Evolutionary conservation across 2,329 filamentous ascomycete species (phyloP).

Genomic region (Rhexocercosporidium sp.): DNA sequence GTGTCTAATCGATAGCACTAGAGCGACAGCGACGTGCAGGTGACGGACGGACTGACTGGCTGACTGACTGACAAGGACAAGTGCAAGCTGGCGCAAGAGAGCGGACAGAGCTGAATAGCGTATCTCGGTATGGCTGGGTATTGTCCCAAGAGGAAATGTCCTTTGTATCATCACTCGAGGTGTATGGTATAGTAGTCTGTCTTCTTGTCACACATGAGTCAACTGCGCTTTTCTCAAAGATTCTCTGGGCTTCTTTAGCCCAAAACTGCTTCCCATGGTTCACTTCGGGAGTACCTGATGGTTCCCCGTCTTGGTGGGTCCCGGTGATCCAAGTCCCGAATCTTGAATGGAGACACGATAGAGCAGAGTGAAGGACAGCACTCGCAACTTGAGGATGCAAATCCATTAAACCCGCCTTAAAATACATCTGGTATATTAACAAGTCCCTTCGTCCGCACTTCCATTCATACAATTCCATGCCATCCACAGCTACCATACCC

Average conservation of each 20-base stretch:
- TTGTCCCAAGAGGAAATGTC: too few relatives aligned
- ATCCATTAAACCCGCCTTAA: background rate
- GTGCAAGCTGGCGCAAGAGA: too few relatives aligned
- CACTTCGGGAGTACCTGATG: background rate
- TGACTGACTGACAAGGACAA: too few relatives aligned
- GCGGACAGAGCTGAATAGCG: too few relatives aligned
- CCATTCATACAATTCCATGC: conserved; percentile 18
- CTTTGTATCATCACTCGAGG: background rate
- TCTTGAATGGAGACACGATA: background rate
- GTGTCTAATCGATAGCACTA: background rate
- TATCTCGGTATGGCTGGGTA: too few relatives aligned
- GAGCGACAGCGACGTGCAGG: background rate
- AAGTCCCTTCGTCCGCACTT: conserved; percentile 20
- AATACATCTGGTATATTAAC: conserved; percentile 35
- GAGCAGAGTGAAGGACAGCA: background rate
- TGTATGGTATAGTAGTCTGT: background rate
- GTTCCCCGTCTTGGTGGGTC: background rate
- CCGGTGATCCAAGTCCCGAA: background rate
- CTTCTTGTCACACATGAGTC: conserved; percentile 4
- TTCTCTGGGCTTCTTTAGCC: background rate
- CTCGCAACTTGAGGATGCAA: background rate
- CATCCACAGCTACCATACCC: background rate
- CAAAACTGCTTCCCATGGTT: background rate
- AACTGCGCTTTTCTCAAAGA: background rate
- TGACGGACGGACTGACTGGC: too few relatives aligned